phyloP scores from a whole-genome alignment of 129 eudicot species.

The Tanacetum coccineum region DNA sequence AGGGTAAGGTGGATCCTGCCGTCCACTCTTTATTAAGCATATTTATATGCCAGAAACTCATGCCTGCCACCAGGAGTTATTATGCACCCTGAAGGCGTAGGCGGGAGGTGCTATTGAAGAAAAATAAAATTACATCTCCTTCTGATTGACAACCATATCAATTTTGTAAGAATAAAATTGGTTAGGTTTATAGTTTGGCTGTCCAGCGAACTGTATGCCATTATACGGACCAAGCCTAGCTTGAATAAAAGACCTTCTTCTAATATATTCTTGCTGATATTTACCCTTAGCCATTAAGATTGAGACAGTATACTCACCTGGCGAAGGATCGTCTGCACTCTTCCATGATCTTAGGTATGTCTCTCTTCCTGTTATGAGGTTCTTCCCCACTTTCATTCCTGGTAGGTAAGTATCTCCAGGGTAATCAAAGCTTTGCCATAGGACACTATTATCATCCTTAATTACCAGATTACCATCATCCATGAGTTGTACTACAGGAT shows the following conservation, averaged over 20 bases:
- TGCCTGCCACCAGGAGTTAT: slow-evolving; percentile 4
- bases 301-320: slow-evolving; percentile 15
- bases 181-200: background rate
- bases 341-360: slow-evolving; percentile 42
- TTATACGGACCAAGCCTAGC: background rate
- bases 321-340: slow-evolving; percentile 55
- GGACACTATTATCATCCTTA: slow-evolving; percentile 8
- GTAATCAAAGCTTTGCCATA: slow-evolving; percentile 50
- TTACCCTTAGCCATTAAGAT: background rate
- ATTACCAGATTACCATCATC: slow-evolving; percentile 41
- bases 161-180: background rate
- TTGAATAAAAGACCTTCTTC: background rate
- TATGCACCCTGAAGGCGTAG: background rate
- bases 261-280: background rate
- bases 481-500: slow-evolving; percentile 7
- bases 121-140: background rate
- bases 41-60: slow-evolving; percentile 4
- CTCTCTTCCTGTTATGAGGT: slow-evolving; percentile 26
- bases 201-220: background rate
- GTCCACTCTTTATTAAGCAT: slow-evolving; percentile 23
- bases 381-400: slow-evolving; percentile 36
- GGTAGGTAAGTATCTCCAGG: slow-evolving; percentile 39
- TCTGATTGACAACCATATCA: slow-evolving; percentile 1
- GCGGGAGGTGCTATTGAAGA: background rate
- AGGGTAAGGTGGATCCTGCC: background rate